phyloP scores from a whole-genome alignment of 2,329 filamentous ascomycete genomes.

The Clonostachys chloroleuca region DNA sequence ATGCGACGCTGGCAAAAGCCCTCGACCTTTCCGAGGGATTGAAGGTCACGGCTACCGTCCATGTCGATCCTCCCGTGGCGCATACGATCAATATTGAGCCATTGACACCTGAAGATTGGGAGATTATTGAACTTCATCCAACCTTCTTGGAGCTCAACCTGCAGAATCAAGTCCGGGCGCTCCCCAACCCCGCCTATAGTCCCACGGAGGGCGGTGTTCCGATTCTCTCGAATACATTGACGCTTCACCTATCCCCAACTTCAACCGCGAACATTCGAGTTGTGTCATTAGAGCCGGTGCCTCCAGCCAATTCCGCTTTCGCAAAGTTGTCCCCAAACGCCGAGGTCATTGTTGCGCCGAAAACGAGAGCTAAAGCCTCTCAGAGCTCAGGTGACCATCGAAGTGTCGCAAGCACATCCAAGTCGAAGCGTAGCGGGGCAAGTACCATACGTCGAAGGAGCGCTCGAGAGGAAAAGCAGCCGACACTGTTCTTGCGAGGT shows the following conservation, averaged over 20 bases:
- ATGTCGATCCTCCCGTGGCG: conserved; percentile 84
- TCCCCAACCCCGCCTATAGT: conserved; percentile 77
- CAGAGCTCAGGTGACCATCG: conserved; percentile 68
- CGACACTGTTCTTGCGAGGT: conserved; percentile 73
- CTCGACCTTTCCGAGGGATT: conserved; percentile 77
- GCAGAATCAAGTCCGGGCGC: conserved; percentile 83
- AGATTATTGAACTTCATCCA: conserved; percentile 96
- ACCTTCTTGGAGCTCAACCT: conserved; percentile 94
- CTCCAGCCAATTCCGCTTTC: conserved; percentile 66
- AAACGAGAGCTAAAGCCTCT: conserved; percentile 69
- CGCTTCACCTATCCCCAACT: conserved; percentile 89
- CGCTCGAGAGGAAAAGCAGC: conserved; percentile 59
- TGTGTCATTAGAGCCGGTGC: conserved; percentile 74
- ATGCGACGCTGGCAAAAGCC: conserved; percentile 75
- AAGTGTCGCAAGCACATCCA: conserved; percentile 76
- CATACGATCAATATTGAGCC: conserved; percentile 98
- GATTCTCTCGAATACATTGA: conserved; percentile 70
- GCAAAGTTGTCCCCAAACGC: conserved; percentile 91
- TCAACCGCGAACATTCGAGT: conserved; percentile 91
- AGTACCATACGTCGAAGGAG: conserved; percentile 61
- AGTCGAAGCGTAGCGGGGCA: conserved; percentile 72
- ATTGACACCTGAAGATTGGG: conserved; percentile 93
- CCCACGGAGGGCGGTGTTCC: conserved; percentile 20
- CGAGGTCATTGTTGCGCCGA: conserved; percentile 95
- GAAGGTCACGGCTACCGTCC: conserved; percentile 67